Evolutionary conservation across 495 filamentous ascomycete species (phyloP).

Genomic region (Talaromyces adpressus): DNA sequence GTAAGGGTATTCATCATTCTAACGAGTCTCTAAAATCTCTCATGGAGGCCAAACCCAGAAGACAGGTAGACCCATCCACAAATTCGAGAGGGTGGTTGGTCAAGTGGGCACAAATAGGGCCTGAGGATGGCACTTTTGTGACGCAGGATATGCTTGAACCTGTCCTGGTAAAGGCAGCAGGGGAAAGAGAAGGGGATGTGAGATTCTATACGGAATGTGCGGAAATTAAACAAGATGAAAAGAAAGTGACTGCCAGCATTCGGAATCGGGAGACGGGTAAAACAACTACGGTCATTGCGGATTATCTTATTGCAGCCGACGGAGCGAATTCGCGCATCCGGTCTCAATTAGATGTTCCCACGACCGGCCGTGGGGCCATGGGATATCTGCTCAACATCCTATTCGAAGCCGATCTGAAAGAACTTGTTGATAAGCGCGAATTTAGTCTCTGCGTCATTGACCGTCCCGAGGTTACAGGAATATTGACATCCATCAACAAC

Average conservation of each 20-base stretch:
- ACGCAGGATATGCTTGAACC: slow-evolving; percentile 18
- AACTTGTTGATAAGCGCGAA: slow-evolving; percentile 18
- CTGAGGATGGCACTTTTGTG: slow-evolving; percentile 12
- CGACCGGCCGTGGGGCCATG: slow-evolving; percentile 15
- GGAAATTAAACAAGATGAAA: slow-evolving; percentile 8
- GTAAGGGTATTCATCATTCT: slow-evolving; percentile 13
- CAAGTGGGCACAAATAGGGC: background rate
- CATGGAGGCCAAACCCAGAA: slow-evolving; percentile 14
- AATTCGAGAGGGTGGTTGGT: background rate
- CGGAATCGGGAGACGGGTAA: slow-evolving; percentile 13
- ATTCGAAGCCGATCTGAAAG: slow-evolving; percentile 18
- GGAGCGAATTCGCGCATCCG: slow-evolving; percentile 14
- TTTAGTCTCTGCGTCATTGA: slow-evolving; percentile 17
- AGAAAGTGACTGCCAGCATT: slow-evolving; percentile 10
- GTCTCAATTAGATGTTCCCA: slow-evolving; percentile 10
- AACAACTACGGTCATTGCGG: slow-evolving; percentile 5
- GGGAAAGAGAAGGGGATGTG: slow-evolving; percentile 15
- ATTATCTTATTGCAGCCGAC: slow-evolving; percentile 15
- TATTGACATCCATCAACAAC: slow-evolving; percentile 26
- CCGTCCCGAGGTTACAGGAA: slow-evolving; percentile 15
- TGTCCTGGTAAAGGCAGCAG: slow-evolving; percentile 12
- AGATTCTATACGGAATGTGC: slow-evolving; percentile 11
- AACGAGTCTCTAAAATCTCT: slow-evolving; percentile 17
- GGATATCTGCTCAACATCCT: slow-evolving; percentile 25
- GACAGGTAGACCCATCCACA: background rate